Conservation (phyloP, 1,139 yeast species). For the Geotrichum klebahnii region DNA sequence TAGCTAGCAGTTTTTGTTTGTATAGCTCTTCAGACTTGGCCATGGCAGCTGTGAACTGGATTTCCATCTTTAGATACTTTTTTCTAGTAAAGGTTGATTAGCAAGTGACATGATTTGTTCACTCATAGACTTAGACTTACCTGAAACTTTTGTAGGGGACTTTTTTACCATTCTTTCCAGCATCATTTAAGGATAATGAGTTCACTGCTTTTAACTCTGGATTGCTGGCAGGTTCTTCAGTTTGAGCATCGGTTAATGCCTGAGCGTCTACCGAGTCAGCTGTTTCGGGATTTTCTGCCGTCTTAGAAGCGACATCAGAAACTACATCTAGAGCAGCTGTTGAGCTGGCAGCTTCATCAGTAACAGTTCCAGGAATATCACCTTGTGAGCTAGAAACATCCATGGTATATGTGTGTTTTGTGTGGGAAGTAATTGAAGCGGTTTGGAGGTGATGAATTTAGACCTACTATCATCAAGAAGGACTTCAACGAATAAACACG, state of each 20-base stretch:
- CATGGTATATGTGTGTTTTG: background rate
- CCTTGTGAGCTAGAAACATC: background rate
- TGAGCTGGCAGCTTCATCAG: background rate
- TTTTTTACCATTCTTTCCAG: conserved; percentile 15
- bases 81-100: conserved; percentile 20
- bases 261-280: no score
- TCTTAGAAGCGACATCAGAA: no score
- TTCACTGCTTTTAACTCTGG: background rate
- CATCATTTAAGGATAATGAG: background rate
- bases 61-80: conserved; percentile 31
- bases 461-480: background rate
- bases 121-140: background rate
- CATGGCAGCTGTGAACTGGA: conserved; percentile 29
- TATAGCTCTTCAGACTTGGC: conserved; percentile 29
- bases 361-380: background rate
- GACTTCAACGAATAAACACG: no score
- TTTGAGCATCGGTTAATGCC: background rate
- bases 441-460: no score
- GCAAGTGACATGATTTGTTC: background rate
- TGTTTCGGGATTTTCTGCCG: no score
- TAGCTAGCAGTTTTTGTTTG: conserved; percentile 25
- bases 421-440: no score
- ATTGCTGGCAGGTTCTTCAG: background rate
- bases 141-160: conserved; percentile 22
- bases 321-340: background rate